Conservation (phyloP, 192 early-diverging fungal species). For the Coemansia sp. region DNA sequence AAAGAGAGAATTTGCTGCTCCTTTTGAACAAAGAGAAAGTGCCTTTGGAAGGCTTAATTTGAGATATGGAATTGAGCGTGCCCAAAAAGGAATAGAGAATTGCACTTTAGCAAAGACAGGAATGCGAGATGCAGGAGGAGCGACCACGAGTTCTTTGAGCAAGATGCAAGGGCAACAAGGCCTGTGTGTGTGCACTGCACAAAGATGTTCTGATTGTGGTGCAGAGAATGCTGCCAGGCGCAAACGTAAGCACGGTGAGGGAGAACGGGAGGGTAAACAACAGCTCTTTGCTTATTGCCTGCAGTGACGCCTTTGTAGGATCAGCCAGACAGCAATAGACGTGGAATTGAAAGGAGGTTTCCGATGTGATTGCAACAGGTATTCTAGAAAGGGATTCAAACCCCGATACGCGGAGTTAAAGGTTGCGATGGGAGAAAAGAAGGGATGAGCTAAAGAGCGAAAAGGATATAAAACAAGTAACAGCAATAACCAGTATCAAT, state of each 20-base stretch:
- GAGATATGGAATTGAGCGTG: background rate
- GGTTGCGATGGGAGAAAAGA: too few relatives aligned
- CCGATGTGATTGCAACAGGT: background rate
- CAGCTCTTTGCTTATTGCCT: background rate
- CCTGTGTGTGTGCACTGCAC: conserved; percentile 13
- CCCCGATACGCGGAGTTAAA: background rate
- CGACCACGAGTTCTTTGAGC: conserved; percentile 26
- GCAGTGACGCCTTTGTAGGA: conserved; percentile 1
- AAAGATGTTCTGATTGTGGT: conserved; percentile 12
- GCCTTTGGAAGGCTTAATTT: background rate
- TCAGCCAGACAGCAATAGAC: background rate
- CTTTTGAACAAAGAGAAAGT: conserved; percentile 2
- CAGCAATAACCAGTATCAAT: conserved; percentile 6
- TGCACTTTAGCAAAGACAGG: conserved; percentile 12
- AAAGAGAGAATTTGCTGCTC: background rate
- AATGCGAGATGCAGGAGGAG: conserved; percentile 33
- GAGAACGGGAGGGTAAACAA: conserved; percentile 1
- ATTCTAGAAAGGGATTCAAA: background rate
- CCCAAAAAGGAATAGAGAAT: conserved; percentile 4
- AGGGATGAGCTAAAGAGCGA: background rate
- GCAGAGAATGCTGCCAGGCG: background rate
- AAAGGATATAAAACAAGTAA: background rate
- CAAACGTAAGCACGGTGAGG: background rate
- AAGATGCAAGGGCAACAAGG: conserved; percentile 31
- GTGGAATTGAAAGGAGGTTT: background rate